A percentile compares a stretch with the other conserved stretches of the same genome.
Conservation (phyloP, 352 stramenopile species). For the Globisporangium orthogonon region DNA sequence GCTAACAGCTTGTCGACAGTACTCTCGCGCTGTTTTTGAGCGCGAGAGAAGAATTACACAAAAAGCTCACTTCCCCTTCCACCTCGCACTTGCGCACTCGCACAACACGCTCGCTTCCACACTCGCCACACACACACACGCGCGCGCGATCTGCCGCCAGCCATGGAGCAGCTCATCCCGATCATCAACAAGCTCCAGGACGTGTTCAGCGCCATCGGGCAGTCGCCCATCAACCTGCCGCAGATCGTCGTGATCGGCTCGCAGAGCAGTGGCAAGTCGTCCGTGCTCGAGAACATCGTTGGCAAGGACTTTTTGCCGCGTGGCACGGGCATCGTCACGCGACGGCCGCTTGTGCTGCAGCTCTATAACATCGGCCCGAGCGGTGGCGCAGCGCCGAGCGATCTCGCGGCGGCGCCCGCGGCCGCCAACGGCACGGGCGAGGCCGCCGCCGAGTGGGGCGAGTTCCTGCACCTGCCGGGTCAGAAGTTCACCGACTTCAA, state of each 20-base stretch:
- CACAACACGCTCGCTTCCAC: neutral
- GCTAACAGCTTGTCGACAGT: neutral
- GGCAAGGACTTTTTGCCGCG: slow-evolving; percentile 94
- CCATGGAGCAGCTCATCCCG: slow-evolving; percentile 98
- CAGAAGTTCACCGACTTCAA: slow-evolving; percentile 96
- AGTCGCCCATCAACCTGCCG: slow-evolving; percentile 94
- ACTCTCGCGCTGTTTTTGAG: neutral
- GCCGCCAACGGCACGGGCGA: slow-evolving; percentile 22
- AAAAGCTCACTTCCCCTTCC: neutral
- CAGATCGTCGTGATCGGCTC: slow-evolving; percentile 98
- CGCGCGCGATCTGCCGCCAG: neutral
- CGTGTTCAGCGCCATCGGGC: slow-evolving; percentile 95
- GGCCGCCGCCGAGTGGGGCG: slow-evolving; percentile 91
- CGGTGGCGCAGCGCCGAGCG: slow-evolving; percentile 11
- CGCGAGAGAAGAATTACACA: neutral
- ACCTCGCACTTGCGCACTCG: neutral
- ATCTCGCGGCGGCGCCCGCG: slow-evolving; percentile 13
- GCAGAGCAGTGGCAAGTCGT: slow-evolving; percentile 96
- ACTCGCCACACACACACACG: neutral
- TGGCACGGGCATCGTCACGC: slow-evolving; percentile 97
- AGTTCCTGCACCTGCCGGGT: slow-evolving; percentile 97
- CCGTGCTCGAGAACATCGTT: slow-evolving; percentile 94
- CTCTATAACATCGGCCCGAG: slow-evolving; percentile 89
- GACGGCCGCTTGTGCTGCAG: slow-evolving; percentile 96
- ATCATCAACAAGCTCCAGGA: slow-evolving; percentile 99